Percentiles rank a stretch among this genome's conserved stretches.
Evolutionary conservation across 192 early-diverging fungal species (phyloP).

Genomic region (Coemansia sp.): DNA sequence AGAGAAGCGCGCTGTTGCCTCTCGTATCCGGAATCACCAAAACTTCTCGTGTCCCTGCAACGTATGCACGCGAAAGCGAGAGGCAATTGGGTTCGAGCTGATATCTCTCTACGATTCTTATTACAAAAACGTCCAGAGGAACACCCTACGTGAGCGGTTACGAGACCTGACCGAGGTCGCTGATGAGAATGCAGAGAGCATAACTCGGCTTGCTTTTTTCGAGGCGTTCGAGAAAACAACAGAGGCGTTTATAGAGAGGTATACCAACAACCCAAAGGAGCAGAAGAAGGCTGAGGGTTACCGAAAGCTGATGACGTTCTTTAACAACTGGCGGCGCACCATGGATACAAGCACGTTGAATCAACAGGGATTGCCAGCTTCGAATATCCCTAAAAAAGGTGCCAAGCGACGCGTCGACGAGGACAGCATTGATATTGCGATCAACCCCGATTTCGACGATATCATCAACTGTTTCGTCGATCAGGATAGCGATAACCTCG

Average conservation of each 20-base stretch:
- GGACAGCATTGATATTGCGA: background rate
- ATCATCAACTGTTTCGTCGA: background rate
- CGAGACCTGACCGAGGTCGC: background rate
- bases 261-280: conserved; percentile 7
- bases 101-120: conserved; percentile 49
- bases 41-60: conserved; percentile 54
- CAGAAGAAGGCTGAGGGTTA: conserved; percentile 5
- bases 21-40: conserved; percentile 50
- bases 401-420: background rate
- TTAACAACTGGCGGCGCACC: background rate
- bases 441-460: background rate
- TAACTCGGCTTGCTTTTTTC: background rate
- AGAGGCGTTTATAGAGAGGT: background rate
- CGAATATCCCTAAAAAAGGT: background rate
- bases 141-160: conserved; percentile 12
- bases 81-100: conserved; percentile 52
- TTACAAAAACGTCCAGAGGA: conserved; percentile 39
- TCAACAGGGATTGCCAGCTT: background rate
- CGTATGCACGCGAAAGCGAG: conserved; percentile 50
- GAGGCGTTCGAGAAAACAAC: conserved; percentile 3
- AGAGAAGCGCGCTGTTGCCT: conserved; percentile 43
- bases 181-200: background rate
- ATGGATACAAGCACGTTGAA: background rate
- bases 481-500: background rate
- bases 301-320: conserved; percentile 1